Conservation (phyloP, 192 early-diverging fungal species). For the Chytriomyces confervae region DNA sequence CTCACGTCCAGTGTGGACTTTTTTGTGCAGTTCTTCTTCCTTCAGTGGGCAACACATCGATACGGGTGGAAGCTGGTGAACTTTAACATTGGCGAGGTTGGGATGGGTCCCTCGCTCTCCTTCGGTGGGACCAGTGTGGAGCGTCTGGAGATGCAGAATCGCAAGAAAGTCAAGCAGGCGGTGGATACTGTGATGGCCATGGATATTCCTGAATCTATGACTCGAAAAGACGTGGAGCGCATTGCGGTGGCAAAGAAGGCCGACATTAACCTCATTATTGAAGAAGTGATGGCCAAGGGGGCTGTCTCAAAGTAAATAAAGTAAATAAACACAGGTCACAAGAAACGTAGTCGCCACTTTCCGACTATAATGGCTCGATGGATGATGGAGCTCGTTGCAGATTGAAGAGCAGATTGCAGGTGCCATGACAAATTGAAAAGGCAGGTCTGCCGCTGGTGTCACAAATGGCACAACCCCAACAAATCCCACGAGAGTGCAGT, state of each 20-base stretch:
- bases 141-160: background rate
- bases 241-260: background rate
- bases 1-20: background rate
- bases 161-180: background rate
- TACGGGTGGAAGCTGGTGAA: background rate
- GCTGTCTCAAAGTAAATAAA: no score
- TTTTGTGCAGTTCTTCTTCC: background rate
- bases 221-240: background rate
- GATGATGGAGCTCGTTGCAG: no score
- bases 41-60: background rate
- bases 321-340: no score
- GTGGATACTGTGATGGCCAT: background rate
- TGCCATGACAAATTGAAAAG: no score
- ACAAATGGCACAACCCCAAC: no score
- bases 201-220: background rate
- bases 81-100: background rate
- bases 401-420: no score
- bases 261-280: background rate
- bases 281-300: background rate
- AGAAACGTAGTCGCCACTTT: no score
- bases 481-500: no score
- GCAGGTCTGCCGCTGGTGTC: no score
- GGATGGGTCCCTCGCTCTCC: constrained; percentile 1
- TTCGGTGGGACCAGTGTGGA: background rate
- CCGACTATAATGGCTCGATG: no score